A percentile compares a stretch with the other conserved stretches of the same genome.
Evolutionary conservation across 129 eudicot species (phyloP).

Genomic region (Kitagawia praeruptora): DNA sequence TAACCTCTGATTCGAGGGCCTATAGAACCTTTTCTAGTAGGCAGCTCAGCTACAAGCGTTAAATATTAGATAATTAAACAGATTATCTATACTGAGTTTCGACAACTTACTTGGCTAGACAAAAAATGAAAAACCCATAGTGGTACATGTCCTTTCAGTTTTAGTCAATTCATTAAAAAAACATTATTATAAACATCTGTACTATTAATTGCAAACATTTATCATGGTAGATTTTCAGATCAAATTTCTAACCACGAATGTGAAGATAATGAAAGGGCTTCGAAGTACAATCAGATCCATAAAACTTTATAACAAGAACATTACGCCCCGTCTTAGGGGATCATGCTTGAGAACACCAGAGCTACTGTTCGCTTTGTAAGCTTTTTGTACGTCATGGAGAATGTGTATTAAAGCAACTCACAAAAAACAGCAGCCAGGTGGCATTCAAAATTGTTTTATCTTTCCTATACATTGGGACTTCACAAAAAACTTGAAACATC

Average conservation of each 20-base stretch:
- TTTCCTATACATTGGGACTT: not conserved
- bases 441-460: not conserved
- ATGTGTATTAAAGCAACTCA: not conserved
- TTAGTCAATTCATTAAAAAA: not conserved
- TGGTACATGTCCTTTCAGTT: not conserved
- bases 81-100: not conserved
- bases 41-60: not conserved
- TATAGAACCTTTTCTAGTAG: not conserved
- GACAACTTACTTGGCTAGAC: not conserved
- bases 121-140: too few relatives aligned
- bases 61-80: too few relatives aligned
- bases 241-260: not conserved
- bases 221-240: not conserved
- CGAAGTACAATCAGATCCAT: not conserved
- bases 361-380: not conserved
- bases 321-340: not conserved
- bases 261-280: not conserved
- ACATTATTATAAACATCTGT: too few relatives aligned
- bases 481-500: not conserved
- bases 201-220: not conserved
- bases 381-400: not conserved
- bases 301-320: not conserved
- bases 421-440: not conserved
- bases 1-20: not conserved
- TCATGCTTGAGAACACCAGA: not conserved